These are phyloP conservation scores for Solanum chilense DNA, from an alignment of 257 asterid species.

Conservation along the genomic window DNA sequence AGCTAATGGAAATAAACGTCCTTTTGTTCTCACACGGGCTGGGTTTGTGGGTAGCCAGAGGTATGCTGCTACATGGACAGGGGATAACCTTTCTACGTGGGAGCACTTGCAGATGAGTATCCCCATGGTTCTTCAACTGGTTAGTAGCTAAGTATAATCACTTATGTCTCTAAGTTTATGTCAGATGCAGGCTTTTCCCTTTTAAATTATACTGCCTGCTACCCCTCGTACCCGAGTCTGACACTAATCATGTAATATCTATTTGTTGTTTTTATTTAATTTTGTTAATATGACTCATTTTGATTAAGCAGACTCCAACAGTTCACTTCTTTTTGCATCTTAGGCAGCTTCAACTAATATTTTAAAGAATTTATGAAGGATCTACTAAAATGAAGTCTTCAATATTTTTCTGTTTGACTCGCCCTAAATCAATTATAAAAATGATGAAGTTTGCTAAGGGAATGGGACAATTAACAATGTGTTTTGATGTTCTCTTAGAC, in stretches of 20 bases:
- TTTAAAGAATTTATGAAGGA: neutral
- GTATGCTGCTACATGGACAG: slow-evolving; percentile 99
- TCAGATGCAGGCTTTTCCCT: neutral
- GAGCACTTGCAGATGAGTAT: slow-evolving; percentile 96
- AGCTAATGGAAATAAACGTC: slow-evolving; percentile 64
- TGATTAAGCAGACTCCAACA: neutral
- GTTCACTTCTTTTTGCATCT: neutral
- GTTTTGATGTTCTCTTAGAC: neutral
- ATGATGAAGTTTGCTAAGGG: neutral
- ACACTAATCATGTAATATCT: neutral
- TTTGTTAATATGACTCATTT: neutral
- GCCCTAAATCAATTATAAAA: neutral
- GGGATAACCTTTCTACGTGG: slow-evolving; percentile 96
- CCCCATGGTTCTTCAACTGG: slow-evolving; percentile 90
- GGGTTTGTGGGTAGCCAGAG: slow-evolving; percentile 94
- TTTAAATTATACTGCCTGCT: neutral
- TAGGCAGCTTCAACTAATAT: neutral
- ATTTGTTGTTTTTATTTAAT: neutral
- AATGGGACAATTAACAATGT: neutral
- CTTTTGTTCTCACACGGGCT: slow-evolving; percentile 95
- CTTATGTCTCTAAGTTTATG: neutral
- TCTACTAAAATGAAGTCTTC: neutral
- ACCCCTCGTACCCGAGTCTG: neutral
- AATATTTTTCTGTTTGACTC: neutral
- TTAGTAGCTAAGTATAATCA: slow-evolving; percentile 16